Conservation (phyloP, 257 asterid genomes). For the Ophiorrhiza pumila region DNA sequence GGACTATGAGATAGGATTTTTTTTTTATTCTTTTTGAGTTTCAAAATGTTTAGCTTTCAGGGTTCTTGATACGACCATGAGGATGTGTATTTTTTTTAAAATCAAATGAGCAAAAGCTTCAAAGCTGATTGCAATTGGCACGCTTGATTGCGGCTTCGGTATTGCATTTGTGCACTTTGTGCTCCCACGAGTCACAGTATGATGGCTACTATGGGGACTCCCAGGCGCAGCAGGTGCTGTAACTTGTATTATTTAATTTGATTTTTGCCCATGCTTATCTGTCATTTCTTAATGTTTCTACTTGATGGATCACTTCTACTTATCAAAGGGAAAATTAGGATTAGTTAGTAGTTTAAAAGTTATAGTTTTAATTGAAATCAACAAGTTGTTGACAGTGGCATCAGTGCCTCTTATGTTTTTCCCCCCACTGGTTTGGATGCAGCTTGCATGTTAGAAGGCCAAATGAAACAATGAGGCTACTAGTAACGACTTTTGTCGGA, state of each 20-base stretch:
- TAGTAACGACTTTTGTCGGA: constrained; percentile 68
- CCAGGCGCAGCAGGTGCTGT: constrained; percentile 33
- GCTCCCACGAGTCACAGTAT: neutral
- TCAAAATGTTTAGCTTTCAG: neutral
- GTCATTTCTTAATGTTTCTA: neutral
- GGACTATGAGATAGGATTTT: too few relatives aligned
- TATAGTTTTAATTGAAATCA: neutral
- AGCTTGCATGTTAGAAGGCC: constrained; percentile 54
- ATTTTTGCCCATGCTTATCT: too few relatives aligned
- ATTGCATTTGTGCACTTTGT: constrained; percentile 12
- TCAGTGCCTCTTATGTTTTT: neutral
- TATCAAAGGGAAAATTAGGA: neutral
- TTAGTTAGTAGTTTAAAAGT: neutral
- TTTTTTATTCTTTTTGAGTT: neutral
- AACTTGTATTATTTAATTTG: constrained; percentile 4
- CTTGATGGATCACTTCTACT: neutral
- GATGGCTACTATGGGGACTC: constrained; percentile 25
- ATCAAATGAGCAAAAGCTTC: constrained; percentile 2
- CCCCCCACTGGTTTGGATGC: constrained; percentile 28
- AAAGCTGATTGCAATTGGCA: constrained; percentile 13
- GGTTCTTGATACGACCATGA: neutral
- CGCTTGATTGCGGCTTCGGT: constrained; percentile 6
- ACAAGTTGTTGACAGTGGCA: neutral
- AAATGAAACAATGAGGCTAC: constrained; percentile 72
- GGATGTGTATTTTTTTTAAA: neutral